Percentiles rank a stretch among this genome's conserved stretches.
Conservation (phyloP, 768 basidiomycete genomes). For the Albatrellus ellisii region DNA sequence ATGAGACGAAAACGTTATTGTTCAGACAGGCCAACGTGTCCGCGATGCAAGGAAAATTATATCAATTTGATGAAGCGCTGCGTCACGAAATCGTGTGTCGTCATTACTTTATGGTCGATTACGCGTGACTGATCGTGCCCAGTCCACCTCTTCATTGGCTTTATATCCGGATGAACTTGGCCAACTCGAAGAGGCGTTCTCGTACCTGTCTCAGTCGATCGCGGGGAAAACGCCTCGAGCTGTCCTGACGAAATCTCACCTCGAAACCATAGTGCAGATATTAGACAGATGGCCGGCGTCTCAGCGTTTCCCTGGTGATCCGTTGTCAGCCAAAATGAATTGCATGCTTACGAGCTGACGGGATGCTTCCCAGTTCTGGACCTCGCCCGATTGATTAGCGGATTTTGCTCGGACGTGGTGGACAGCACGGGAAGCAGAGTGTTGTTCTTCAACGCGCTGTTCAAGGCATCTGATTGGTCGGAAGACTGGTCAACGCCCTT, state of each 20-base stretch:
- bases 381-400: slow-evolving; percentile 63
- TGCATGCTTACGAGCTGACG: neutral
- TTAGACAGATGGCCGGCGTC: slow-evolving; percentile 64
- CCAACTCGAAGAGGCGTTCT: slow-evolving; percentile 49
- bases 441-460: slow-evolving; percentile 45
- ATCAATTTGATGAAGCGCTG: slow-evolving; percentile 60
- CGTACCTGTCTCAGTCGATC: slow-evolving; percentile 38
- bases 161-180: slow-evolving; percentile 53
- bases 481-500: slow-evolving; percentile 40
- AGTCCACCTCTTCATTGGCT: slow-evolving; percentile 63
- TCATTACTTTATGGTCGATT: slow-evolving; percentile 2
- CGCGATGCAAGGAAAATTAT: slow-evolving; percentile 70
- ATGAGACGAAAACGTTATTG: slow-evolving; percentile 47
- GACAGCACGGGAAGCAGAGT: slow-evolving; percentile 29
- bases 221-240: slow-evolving; percentile 21
- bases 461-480: slow-evolving; percentile 57
- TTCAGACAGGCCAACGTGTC: slow-evolving; percentile 78
- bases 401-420: slow-evolving; percentile 43
- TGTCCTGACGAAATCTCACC: slow-evolving; percentile 31
- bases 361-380: slow-evolving; percentile 54
- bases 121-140: slow-evolving; percentile 1
- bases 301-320: slow-evolving; percentile 62
- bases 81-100: slow-evolving; percentile 54
- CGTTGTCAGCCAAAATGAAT: too few relatives aligned
- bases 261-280: slow-evolving; percentile 49